These are phyloP conservation scores for Chlorella sp. DNA, from an alignment of 139 green algal species.

Conservation along the genomic window DNA sequence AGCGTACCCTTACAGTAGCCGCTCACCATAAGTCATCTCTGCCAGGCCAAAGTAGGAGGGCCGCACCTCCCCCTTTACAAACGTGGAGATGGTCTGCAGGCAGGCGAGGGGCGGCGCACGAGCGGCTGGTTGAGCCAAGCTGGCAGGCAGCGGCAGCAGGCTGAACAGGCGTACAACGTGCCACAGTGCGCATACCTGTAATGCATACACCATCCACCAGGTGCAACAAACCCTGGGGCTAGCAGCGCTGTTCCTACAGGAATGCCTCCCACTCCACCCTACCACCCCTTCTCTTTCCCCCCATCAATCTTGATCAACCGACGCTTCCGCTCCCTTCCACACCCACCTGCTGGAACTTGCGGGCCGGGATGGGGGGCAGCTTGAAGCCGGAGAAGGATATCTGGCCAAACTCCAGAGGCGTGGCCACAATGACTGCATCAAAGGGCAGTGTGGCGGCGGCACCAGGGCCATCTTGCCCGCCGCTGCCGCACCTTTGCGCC, in stretches of 20 bases:
- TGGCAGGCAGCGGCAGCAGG: too few species aligned
- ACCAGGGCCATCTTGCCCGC: neutral
- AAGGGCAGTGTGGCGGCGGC: constrained; percentile 19
- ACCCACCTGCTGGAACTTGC: constrained; percentile 54
- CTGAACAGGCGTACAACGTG: too few species aligned
- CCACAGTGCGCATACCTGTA: too few species aligned
- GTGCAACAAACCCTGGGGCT: too few species aligned
- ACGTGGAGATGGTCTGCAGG: constrained; percentile 55
- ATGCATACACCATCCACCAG: too few species aligned
- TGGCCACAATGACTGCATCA: constrained; percentile 62
- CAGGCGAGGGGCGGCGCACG: too few species aligned
- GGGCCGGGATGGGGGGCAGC: constrained; percentile 9
- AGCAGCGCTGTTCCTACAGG: too few species aligned
- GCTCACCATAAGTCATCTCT: constrained; percentile 14
- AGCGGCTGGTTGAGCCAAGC: too few species aligned
- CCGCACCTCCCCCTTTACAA: constrained; percentile 55
- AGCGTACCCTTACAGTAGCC: neutral
- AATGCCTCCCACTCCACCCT: too few species aligned
- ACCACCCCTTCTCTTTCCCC: too few species aligned
- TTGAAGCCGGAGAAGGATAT: constrained; percentile 38
- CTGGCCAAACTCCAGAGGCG: constrained; percentile 46
- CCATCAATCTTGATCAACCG: too few species aligned
- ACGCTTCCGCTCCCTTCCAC: neutral
- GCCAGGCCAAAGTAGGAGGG: constrained; percentile 55
- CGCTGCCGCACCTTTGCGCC: neutral